These are phyloP conservation scores for Ambispora gerdemannii DNA, from an alignment of 192 early-diverging fungal species.

Conservation along the genomic window DNA sequence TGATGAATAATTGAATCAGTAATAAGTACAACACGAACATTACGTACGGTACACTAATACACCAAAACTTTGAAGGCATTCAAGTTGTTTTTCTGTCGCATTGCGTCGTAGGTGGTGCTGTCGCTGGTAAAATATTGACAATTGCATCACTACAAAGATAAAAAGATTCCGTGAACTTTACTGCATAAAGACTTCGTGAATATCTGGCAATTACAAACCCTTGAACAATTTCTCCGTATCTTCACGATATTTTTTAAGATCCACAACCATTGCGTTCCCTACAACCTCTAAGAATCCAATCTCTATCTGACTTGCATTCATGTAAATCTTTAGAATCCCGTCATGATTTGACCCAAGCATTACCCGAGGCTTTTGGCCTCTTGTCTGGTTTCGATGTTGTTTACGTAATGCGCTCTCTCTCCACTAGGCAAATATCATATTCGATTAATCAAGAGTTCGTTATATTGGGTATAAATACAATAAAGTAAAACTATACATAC, in stretches of 20 bases:
- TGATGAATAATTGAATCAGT: constrained; percentile 23
- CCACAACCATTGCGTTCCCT: constrained; percentile 1
- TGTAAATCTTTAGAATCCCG: constrained; percentile 25
- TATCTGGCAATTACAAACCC: constrained; percentile 22
- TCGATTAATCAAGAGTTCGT: constrained; percentile 17
- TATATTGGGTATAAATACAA: constrained; percentile 1
- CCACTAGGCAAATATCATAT: constrained; percentile 26
- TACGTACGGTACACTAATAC: constrained; percentile 25
- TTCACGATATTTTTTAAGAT: constrained; percentile 6
- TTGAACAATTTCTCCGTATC: constrained; percentile 22
- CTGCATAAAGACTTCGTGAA: constrained; percentile 8
- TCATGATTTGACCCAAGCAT: constrained; percentile 17
- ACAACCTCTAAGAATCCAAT: constrained; percentile 26
- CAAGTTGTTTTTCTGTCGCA: constrained; percentile 18
- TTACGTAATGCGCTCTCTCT: constrained; percentile 22
- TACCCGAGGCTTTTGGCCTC: constrained; percentile 11
- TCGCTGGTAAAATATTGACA: constrained; percentile 27
- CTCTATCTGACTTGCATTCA: constrained; percentile 24
- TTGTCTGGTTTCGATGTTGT: constrained; percentile 21
- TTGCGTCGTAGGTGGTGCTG: constrained; percentile 21
- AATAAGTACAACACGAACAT: neutral
- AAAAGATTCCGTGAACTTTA: constrained; percentile 7
- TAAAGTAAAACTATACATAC: constrained; percentile 20
- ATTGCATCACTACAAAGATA: constrained; percentile 25
- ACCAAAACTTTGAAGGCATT: constrained; percentile 27